A percentile compares a stretch with the other conserved stretches of the same genome.
These are phyloP conservation scores for Aureobasidium sp. DNA, from an alignment of 2,329 filamentous ascomycete species.

Conservation along the genomic window DNA sequence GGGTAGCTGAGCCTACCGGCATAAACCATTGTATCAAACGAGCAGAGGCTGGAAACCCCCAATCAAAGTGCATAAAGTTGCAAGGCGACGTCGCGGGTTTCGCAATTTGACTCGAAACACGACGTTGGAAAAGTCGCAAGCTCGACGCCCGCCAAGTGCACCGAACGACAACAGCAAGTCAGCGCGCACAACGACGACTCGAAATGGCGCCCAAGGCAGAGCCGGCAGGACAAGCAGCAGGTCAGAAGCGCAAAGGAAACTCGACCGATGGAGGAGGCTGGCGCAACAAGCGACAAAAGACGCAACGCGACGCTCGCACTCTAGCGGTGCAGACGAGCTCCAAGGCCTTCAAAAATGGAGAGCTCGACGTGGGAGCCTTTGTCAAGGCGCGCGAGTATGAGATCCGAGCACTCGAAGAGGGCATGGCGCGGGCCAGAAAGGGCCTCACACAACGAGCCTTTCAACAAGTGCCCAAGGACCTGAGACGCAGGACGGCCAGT, in stretches of 20 bases:
- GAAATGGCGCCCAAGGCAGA: not conserved
- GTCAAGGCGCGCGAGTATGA: constrained; percentile 81
- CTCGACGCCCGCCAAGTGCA: not conserved
- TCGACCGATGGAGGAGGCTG: not conserved
- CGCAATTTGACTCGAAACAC: not conserved
- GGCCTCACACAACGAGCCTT: constrained; percentile 65
- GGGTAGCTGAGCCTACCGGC: not conserved
- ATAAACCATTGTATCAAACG: not conserved
- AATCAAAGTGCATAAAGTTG: not conserved
- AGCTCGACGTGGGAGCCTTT: constrained; percentile 78
- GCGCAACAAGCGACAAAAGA: constrained; percentile 14
- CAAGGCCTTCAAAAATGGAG: constrained; percentile 58
- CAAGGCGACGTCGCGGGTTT: not conserved
- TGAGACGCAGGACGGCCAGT: constrained; percentile 82
- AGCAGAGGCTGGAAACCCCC: not conserved
- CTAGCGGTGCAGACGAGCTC: constrained; percentile 39
- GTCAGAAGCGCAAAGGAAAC: constrained; percentile 8
- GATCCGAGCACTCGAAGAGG: constrained; percentile 74
- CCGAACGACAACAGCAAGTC: not conserved
- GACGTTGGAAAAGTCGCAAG: constrained; percentile 7
- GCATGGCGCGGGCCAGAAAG: constrained; percentile 67
- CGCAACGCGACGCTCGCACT: constrained; percentile 34
- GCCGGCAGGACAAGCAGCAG: not conserved
- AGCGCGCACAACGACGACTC: not conserved
- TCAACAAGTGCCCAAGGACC: constrained; percentile 75